Evolutionary conservation across 2,329 filamentous ascomycete species (phyloP).

Genomic region (Aulographum hederae): DNA sequence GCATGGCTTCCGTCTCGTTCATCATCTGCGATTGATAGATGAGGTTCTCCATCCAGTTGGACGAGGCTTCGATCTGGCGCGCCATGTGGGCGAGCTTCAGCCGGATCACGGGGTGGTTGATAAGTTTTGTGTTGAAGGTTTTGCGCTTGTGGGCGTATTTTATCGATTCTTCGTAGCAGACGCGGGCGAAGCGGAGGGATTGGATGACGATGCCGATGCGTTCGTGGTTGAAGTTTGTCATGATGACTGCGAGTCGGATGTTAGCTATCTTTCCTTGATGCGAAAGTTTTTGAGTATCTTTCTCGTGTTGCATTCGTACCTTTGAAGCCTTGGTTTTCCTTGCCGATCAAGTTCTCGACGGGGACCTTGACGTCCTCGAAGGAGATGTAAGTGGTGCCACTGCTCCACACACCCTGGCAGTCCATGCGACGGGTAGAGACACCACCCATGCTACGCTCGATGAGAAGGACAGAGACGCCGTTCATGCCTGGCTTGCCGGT

Average conservation of each 20-base stretch:
- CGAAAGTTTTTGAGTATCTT: constrained; percentile 2
- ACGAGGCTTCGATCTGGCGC: constrained; percentile 90
- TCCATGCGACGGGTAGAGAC: constrained; percentile 93
- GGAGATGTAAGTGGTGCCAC: constrained; percentile 90
- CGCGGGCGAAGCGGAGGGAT: constrained; percentile 82
- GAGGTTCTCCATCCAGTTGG: constrained; percentile 90
- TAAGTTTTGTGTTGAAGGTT: constrained; percentile 92
- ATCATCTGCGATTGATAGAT: constrained; percentile 88
- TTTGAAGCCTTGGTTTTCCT: constrained; percentile 91
- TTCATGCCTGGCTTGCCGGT: constrained; percentile 85
- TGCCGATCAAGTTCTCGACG: constrained; percentile 95
- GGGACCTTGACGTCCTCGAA: constrained; percentile 99
- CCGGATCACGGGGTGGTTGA: constrained; percentile 92
- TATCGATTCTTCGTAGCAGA: constrained; percentile 91
- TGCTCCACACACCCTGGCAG: constrained; percentile 93
- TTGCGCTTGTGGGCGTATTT: constrained; percentile 95
- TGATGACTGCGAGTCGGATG: too few relatives aligned
- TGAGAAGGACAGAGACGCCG: constrained; percentile 75
- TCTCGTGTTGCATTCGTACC: too few relatives aligned
- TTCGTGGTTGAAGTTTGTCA: constrained; percentile 99
- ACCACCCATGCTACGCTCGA: constrained; percentile 68
- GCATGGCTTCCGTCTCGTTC: constrained; percentile 88
- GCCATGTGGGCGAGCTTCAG: constrained; percentile 98
- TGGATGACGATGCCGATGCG: constrained; percentile 98
- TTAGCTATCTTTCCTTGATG: constrained; percentile 13